These are phyloP conservation scores for Bondarzewia mesenterica DNA, from an alignment of 1,284 basidiomycete species.

Conservation along the genomic window DNA sequence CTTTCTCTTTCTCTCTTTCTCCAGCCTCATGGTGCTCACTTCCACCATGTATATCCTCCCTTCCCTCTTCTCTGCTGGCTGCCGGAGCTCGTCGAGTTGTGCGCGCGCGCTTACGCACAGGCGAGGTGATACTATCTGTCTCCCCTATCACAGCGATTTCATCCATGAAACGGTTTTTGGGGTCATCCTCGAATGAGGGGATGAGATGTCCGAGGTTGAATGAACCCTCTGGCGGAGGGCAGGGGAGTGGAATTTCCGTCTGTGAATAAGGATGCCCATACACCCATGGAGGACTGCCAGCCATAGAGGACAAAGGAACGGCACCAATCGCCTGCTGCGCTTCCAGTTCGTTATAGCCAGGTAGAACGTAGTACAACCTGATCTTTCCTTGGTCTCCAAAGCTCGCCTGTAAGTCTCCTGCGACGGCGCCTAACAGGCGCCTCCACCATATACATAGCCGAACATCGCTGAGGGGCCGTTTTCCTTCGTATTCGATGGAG, in stretches of 20 bases:
- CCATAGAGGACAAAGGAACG: constrained; percentile 18
- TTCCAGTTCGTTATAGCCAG: constrained; percentile 66
- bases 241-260: constrained; percentile 49
- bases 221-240: constrained; percentile 27
- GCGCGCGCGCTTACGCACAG: constrained; percentile 46
- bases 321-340: constrained; percentile 53
- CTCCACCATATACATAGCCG: constrained; percentile 93
- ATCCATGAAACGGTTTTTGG: constrained; percentile 86
- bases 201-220: constrained; percentile 67
- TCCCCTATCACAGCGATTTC: constrained; percentile 70
- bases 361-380: constrained; percentile 61
- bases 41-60: background rate
- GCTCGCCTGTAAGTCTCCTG: constrained; percentile 26
- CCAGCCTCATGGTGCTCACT: constrained; percentile 30
- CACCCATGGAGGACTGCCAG: constrained; percentile 35
- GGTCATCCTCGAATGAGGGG: constrained; percentile 88
- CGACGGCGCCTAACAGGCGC: constrained; percentile 54
- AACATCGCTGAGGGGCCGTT: constrained; percentile 73
- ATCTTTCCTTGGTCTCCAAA: constrained; percentile 17
- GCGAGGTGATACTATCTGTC: constrained; percentile 41
- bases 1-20: constrained; percentile 20
- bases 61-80: constrained; percentile 12
- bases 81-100: constrained; percentile 15
- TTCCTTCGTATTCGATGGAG: constrained; percentile 67
- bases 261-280: constrained; percentile 76